Evolutionary conservation across 2,329 filamentous ascomycete species (phyloP).

Genomic region (Cladosporium oxysporum): DNA sequence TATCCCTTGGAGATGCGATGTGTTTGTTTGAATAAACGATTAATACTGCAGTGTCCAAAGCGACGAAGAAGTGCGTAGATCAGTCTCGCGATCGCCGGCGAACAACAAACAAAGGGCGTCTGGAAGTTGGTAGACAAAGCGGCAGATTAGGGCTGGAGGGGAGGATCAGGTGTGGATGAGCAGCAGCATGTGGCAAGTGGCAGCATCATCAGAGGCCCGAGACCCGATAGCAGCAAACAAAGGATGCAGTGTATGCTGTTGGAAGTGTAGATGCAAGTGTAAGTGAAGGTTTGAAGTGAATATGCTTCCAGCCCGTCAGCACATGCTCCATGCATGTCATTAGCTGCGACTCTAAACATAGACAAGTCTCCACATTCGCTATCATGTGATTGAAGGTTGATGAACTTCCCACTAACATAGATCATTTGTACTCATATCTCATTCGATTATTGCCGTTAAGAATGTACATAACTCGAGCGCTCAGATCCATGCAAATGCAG

Average conservation of each 20-base stretch:
- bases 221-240: not conserved
- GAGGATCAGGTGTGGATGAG: conserved; percentile 10
- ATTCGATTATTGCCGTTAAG: too few relatives aligned
- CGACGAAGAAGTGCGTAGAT: not conserved
- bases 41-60: not conserved
- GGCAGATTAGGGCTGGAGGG: conserved; percentile 12
- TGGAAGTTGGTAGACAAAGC: conserved; percentile 16
- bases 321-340: not conserved
- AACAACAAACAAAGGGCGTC: not conserved
- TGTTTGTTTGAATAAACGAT: not conserved
- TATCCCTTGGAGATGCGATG: not conserved
- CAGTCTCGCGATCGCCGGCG: not conserved
- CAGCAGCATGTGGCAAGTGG: not conserved
- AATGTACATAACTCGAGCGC: too few relatives aligned
- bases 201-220: conserved; percentile 5
- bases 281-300: not conserved
- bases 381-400: not conserved
- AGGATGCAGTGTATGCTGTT: not conserved
- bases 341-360: not conserved
- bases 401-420: not conserved
- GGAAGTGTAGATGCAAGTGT: not conserved
- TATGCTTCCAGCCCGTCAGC: not conserved
- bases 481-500: too few relatives aligned
- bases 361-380: not conserved
- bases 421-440: too few relatives aligned